Percentiles rank a stretch among this genome's conserved stretches.
Evolutionary conservation across 78 protist genomes (phyloP).

Genomic region (Dictyostelium intermedium): DNA sequence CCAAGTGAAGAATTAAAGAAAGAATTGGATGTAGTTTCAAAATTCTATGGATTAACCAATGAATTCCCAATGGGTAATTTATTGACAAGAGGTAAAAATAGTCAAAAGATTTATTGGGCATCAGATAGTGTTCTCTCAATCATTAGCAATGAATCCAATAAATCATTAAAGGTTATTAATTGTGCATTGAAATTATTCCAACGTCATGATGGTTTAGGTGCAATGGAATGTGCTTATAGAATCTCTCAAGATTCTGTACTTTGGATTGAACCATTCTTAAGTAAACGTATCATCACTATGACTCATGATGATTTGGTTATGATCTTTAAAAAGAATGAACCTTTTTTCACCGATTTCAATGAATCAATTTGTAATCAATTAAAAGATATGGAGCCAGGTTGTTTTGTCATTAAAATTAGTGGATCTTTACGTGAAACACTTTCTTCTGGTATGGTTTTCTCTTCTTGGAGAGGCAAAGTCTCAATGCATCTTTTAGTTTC

Average conservation of each 20-base stretch:
- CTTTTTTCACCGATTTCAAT: conserved; percentile 26
- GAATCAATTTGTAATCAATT: neutral
- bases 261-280: conserved; percentile 39
- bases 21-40: neutral
- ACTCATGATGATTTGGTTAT: conserved; percentile 35
- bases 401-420: conserved; percentile 31
- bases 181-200: conserved; percentile 63
- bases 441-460: conserved; percentile 23
- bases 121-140: conserved; percentile 36
- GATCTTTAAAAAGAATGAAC: conserved; percentile 21
- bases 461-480: conserved; percentile 66
- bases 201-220: conserved; percentile 50
- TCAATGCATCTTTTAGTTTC: conserved; percentile 64
- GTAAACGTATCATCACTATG: conserved; percentile 30
- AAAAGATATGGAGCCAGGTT: conserved; percentile 47
- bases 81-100: conserved; percentile 53
- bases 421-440: neutral
- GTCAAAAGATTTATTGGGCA: conserved; percentile 34
- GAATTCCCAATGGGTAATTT: conserved; percentile 59
- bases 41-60: conserved; percentile 68
- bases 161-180: conserved; percentile 61
- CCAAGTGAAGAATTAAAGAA: conserved; percentile 18
- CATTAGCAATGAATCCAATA: conserved; percentile 9
- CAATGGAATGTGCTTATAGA: conserved; percentile 37
- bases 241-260: conserved; percentile 33